Percentiles rank a stretch among this genome's conserved stretches.
These are phyloP conservation scores for Nemania sp. DNA, from an alignment of 2,329 filamentous ascomycete species.

Conservation along the genomic window DNA sequence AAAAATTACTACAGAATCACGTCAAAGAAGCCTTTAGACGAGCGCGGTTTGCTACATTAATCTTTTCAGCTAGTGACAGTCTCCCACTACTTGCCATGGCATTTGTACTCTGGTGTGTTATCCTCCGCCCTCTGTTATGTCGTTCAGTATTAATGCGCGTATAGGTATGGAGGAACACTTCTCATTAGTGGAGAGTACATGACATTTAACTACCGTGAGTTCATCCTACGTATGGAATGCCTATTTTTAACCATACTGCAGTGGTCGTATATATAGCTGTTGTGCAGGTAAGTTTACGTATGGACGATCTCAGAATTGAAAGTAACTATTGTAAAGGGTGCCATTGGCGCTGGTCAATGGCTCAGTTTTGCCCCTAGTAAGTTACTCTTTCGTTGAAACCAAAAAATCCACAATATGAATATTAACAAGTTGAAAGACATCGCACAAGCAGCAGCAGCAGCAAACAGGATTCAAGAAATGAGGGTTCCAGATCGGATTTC, in stretches of 20 bases:
- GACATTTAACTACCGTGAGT: slow-evolving; percentile 59
- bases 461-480: slow-evolving; percentile 68
- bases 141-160: slow-evolving; percentile 58
- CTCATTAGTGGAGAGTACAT: slow-evolving; percentile 64
- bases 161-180: slow-evolving; percentile 74
- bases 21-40: slow-evolving; percentile 70
- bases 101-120: slow-evolving; percentile 49
- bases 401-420: not conserved
- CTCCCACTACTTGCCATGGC: slow-evolving; percentile 56
- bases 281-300: slow-evolving; percentile 61
- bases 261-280: slow-evolving; percentile 74
- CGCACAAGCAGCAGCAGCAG: slow-evolving; percentile 68
- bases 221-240: not conserved
- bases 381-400: slow-evolving; percentile 8
- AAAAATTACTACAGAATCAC: slow-evolving; percentile 68
- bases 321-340: slow-evolving; percentile 53
- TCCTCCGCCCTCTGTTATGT: not conserved
- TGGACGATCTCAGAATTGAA: not conserved
- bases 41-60: slow-evolving; percentile 73
- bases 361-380: slow-evolving; percentile 72
- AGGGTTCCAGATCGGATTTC: slow-evolving; percentile 56
- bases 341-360: slow-evolving; percentile 74
- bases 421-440: slow-evolving; percentile 55
- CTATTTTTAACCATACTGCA: slow-evolving; percentile 36
- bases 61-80: slow-evolving; percentile 75